A percentile compares a stretch with the other conserved stretches of the same genome.
Conservation (phyloP, 306 rosid genomes). For the Acmispon strigosus region DNA sequence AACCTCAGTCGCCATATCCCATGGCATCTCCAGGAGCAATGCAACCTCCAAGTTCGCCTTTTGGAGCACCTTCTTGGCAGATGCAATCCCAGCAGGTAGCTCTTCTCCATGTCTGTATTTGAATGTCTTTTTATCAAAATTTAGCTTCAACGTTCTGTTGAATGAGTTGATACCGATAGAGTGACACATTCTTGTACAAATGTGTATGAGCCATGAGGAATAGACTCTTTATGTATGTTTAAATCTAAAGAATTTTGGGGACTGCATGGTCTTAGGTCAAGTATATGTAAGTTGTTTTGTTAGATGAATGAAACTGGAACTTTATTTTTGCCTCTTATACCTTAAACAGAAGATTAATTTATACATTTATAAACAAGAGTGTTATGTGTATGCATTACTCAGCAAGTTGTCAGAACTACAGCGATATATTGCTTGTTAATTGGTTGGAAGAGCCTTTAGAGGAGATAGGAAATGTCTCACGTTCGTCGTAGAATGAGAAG, state of each 20-base stretch:
- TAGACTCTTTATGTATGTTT: not conserved
- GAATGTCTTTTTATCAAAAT: not conserved
- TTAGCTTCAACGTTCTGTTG: not conserved
- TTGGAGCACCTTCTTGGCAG: slow-evolving; percentile 66
- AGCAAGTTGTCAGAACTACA: not conserved
- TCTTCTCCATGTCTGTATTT: not conserved
- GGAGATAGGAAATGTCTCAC: too few species aligned
- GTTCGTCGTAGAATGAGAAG: too few species aligned
- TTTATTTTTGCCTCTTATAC: not conserved
- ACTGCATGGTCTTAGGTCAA: not conserved
- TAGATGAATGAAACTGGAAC: not conserved
- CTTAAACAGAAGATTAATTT: not conserved
- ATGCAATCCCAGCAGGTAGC: slow-evolving; percentile 81
- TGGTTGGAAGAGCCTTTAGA: too few species aligned
- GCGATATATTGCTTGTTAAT: not conserved
- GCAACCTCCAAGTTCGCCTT: slow-evolving; percentile 55
- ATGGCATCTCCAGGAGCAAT: slow-evolving; percentile 44
- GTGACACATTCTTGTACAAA: not conserved
- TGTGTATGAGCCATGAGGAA: not conserved
- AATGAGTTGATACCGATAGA: slow-evolving; percentile 4
- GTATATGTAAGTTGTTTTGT: not conserved
- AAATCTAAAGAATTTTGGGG: not conserved
- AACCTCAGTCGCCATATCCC: slow-evolving; percentile 55
- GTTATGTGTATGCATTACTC: not conserved
- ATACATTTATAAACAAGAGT: not conserved